Evolutionary conservation across 140 eudicot species (phyloP).

Genomic region (Artemisia princeps): DNA sequence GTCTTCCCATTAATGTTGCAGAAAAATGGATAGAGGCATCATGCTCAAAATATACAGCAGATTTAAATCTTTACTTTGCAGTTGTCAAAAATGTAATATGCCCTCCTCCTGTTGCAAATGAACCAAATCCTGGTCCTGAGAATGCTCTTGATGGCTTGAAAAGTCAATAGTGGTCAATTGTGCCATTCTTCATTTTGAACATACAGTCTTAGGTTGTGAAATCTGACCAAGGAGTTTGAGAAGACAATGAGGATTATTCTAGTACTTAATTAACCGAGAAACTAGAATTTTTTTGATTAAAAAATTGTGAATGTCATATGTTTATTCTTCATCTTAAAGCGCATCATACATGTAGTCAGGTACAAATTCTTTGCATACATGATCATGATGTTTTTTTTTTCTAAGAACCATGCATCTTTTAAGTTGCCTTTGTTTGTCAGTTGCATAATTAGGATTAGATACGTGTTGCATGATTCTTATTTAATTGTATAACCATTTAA

Average conservation of each 20-base stretch:
- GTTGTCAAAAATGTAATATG: constrained; percentile 54
- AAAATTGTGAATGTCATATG: not conserved
- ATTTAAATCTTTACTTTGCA: constrained; percentile 47
- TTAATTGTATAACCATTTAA: too few relatives aligned
- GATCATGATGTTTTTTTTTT: not conserved
- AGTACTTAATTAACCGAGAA: constrained; percentile 9
- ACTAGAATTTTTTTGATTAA: not conserved
- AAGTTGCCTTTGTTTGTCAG: too few relatives aligned
- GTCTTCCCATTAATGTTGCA: constrained; percentile 57
- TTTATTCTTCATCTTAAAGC: not conserved
- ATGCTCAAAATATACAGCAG: constrained; percentile 60
- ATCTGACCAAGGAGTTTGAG: constrained; percentile 17
- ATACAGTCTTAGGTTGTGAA: constrained; percentile 13
- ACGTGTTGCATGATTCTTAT: too few relatives aligned
- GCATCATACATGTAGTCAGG: not conserved
- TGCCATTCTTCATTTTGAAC: constrained; percentile 1
- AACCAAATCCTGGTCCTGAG: constrained; percentile 21
- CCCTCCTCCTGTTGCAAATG: constrained; percentile 32
- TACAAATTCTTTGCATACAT: constrained; percentile 11
- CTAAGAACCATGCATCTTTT: too few relatives aligned
- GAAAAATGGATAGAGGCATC: constrained; percentile 80
- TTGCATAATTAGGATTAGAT: too few relatives aligned
- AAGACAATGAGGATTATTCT: constrained; percentile 15
- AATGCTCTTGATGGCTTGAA: constrained; percentile 23
- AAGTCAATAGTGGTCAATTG: constrained; percentile 10